These are phyloP conservation scores for Wickerhamomyces sp. DNA, from an alignment of 1,139 yeast species.

Conservation along the genomic window DNA sequence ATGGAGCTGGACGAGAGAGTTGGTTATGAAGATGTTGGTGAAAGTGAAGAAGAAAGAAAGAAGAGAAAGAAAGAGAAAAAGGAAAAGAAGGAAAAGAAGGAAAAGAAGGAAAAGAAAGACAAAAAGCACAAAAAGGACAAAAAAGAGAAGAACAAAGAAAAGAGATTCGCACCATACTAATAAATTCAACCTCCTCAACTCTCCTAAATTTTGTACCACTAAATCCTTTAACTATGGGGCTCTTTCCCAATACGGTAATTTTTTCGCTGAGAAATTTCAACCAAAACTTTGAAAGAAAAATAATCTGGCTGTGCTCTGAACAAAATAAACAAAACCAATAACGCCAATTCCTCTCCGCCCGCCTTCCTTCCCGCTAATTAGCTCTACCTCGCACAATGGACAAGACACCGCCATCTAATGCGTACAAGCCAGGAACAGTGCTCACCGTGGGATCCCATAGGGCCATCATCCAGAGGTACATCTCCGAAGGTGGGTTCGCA, in stretches of 20 bases:
- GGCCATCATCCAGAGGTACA: constrained; percentile 51
- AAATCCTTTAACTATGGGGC: too few species aligned
- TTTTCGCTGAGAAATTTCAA: too few species aligned
- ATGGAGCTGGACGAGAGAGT: constrained; percentile 21
- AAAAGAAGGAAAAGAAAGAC: constrained; percentile 26
- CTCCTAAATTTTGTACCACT: too few species aligned
- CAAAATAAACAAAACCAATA: too few species aligned
- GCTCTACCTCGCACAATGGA: too few species aligned
- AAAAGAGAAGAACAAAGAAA: constrained; percentile 31
- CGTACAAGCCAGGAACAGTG: constrained; percentile 52
- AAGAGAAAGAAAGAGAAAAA: constrained; percentile 3
- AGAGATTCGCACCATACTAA: constrained; percentile 52
- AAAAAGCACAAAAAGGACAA: constrained; percentile 24
- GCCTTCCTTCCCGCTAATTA: too few species aligned
- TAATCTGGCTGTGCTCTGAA: too few species aligned
- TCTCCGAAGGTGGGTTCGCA: constrained; percentile 75
- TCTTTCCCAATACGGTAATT: too few species aligned
- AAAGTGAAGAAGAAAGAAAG: constrained; percentile 25
- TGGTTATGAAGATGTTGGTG: constrained; percentile 27
- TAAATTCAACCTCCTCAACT: too few species aligned
- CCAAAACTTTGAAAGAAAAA: too few species aligned
- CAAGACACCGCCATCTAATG: constrained; percentile 40
- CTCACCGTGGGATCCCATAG: constrained; percentile 63
- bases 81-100: constrained; percentile 17
- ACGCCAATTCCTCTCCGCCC: too few species aligned